phyloP scores from a whole-genome alignment of 495 filamentous ascomycete genomes.

The Lophium mytilinum region DNA sequence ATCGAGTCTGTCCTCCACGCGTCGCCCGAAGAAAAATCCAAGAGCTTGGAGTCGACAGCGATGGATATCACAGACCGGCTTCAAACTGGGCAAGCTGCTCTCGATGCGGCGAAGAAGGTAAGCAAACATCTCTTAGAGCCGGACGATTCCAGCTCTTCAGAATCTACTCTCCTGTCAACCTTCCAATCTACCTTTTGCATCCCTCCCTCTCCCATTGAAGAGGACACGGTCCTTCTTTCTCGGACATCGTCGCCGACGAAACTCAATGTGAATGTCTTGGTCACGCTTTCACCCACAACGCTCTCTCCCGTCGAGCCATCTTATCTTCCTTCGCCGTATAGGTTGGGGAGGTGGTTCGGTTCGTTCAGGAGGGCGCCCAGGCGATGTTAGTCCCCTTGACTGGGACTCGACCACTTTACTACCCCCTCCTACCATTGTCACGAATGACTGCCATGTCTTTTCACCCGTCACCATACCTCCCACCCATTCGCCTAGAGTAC shows the following conservation, averaged over 20 bases:
- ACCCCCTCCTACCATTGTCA: no score
- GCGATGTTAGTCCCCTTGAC: no score
- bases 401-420: no score
- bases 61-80: slow-evolving; percentile 15
- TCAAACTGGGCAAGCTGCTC: slow-evolving; percentile 7
- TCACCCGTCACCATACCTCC: no score
- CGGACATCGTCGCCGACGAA: no score
- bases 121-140: not conserved
- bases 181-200: not conserved
- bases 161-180: not conserved
- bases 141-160: not conserved
- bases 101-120: slow-evolving; percentile 24
- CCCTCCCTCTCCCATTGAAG: no score
- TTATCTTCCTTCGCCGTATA: not conserved
- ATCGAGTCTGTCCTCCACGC: slow-evolving; percentile 19
- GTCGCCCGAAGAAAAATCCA: slow-evolving; percentile 8
- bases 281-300: not conserved
- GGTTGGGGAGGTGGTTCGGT: not conserved
- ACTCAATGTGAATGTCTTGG: no score
- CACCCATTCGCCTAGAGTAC: no score
- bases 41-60: slow-evolving; percentile 10
- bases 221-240: no score
- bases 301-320: not conserved
- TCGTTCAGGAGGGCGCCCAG: no score
- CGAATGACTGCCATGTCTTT: no score